A percentile compares a stretch with the other conserved stretches of the same genome.
Conservation (phyloP, 228 moss, liverwort and hornwort genomes). For the Sphagnum magellanicum region DNA sequence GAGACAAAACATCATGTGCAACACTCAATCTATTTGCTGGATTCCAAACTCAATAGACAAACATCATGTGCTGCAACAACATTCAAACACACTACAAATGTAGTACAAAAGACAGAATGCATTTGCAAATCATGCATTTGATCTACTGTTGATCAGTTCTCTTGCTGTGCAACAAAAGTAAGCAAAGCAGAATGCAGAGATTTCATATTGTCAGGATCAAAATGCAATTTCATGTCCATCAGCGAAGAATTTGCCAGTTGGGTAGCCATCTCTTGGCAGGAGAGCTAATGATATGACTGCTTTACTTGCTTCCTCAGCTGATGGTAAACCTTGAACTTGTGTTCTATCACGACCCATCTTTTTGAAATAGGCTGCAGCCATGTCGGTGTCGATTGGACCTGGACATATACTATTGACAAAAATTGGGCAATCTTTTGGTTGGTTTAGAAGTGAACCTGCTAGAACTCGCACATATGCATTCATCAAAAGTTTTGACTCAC, state of each 20-base stretch:
- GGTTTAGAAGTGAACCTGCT: conserved; percentile 19
- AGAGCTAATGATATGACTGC: conserved; percentile 31
- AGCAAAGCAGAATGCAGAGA: no score
- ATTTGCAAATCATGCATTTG: no score
- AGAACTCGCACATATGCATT: conserved; percentile 42
- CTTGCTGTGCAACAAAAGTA: no score
- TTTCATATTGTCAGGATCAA: no score
- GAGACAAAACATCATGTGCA: conserved; percentile 12
- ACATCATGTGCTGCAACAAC: no score
- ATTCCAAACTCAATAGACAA: conserved; percentile 9
- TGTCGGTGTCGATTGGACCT: conserved; percentile 30
- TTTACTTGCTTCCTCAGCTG: conserved; percentile 24
- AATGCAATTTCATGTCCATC: no score
- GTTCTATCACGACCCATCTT: conserved; percentile 7
- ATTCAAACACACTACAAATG: no score
- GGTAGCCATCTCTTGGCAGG: conserved; percentile 25
- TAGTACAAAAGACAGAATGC: no score
- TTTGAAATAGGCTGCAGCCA: conserved; percentile 8
- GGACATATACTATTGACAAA: conserved; percentile 46
- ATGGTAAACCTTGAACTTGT: conserved; percentile 11
- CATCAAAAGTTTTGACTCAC: conserved; percentile 53
- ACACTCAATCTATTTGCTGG: conserved; percentile 46
- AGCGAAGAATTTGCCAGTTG: conserved; percentile 24
- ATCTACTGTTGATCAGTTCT: no score
- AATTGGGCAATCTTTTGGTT: conserved; percentile 12